A percentile compares a stretch with the other conserved stretches of the same genome.
phyloP scores from a whole-genome alignment of 2,329 filamentous ascomycete species.

The Pestalotiopsis fici region DNA sequence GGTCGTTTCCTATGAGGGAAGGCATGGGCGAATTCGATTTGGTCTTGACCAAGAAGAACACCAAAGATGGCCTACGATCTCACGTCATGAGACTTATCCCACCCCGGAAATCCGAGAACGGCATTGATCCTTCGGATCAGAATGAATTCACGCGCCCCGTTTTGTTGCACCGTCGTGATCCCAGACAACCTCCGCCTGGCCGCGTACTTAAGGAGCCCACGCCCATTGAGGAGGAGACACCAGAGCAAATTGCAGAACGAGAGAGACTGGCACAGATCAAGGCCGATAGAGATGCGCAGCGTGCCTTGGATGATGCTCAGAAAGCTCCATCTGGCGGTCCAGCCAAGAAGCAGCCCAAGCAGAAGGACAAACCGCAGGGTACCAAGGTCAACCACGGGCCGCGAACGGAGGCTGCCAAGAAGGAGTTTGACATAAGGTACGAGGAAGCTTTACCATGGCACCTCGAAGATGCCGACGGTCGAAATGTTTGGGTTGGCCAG shows the following conservation, averaged over 20 bases:
- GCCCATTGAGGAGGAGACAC: slow-evolving; percentile 37
- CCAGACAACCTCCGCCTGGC: slow-evolving; percentile 67
- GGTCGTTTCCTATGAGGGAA: slow-evolving; percentile 53
- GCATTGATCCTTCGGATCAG: slow-evolving; percentile 67
- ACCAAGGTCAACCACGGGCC: slow-evolving; percentile 86
- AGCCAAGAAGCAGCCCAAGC: slow-evolving; percentile 40
- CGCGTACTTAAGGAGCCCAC: slow-evolving; percentile 63
- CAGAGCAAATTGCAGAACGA: slow-evolving; percentile 57
- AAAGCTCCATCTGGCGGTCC: slow-evolving; percentile 76
- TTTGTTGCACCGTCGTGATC: slow-evolving; percentile 85
- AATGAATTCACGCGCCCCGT: slow-evolving; percentile 86
- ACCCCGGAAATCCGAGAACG: slow-evolving; percentile 55
- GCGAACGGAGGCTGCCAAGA: slow-evolving; percentile 77
- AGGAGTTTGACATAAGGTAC: slow-evolving; percentile 73
- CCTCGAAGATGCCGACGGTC: slow-evolving; percentile 92
- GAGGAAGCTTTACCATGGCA: slow-evolving; percentile 97
- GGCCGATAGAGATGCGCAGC: slow-evolving; percentile 81
- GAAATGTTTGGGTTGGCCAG: slow-evolving; percentile 89
- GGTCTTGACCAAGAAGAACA: slow-evolving; percentile 77
- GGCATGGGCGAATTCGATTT: slow-evolving; percentile 61
- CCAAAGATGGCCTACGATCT: slow-evolving; percentile 78
- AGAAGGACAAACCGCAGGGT: slow-evolving; percentile 76
- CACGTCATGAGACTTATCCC: slow-evolving; percentile 78
- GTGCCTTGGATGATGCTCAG: slow-evolving; percentile 84
- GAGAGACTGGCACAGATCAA: slow-evolving; percentile 69